A percentile compares a stretch with the other conserved stretches of the same genome.
Conservation (phyloP, 2,329 filamentous ascomycete genomes). For the Xylaria multiplex region DNA sequence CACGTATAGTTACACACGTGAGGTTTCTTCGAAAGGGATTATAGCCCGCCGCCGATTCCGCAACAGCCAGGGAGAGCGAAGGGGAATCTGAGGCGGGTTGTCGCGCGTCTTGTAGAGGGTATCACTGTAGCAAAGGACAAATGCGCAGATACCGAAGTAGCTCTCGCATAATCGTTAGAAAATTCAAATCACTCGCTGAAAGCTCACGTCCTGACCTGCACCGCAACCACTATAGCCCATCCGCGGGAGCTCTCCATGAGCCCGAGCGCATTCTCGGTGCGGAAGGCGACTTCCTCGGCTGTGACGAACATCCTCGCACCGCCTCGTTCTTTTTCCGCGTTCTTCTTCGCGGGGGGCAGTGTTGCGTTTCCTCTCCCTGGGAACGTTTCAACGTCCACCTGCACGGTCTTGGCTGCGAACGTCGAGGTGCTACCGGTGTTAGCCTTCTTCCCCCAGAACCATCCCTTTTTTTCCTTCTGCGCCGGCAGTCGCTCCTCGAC, state of each 20-base stretch:
- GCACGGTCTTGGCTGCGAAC: conserved; percentile 12
- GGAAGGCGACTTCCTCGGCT: conserved; percentile 61
- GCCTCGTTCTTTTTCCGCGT: conserved; percentile 28
- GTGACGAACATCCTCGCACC: conserved; percentile 54
- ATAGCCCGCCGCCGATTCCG: background rate
- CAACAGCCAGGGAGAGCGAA: background rate
- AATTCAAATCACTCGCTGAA: background rate
- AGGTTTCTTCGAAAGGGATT: background rate
- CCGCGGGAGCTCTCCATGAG: conserved; percentile 62
- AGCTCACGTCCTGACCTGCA: conserved; percentile 46
- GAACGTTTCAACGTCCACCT: conserved; percentile 16
- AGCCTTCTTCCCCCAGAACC: conserved; percentile 46
- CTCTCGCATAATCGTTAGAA: background rate
- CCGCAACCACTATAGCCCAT: conserved; percentile 59
- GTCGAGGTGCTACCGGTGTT: conserved; percentile 28
- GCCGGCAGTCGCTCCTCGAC: conserved; percentile 46
- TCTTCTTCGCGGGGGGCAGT: conserved; percentile 27
- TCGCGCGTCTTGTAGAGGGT: background rate
- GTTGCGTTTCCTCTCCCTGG: conserved; percentile 8
- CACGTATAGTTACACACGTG: background rate
- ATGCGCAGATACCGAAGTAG: background rate
- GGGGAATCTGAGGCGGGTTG: background rate
- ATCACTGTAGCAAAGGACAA: background rate
- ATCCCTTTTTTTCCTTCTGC: conserved; percentile 50
- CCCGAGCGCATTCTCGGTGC: conserved; percentile 62